Evolutionary conservation across 2,329 filamentous ascomycete genomes (phyloP), one percentile per base, ranked within the genome.

Genomic region (Phaeosphaeria sp.): DNA sequence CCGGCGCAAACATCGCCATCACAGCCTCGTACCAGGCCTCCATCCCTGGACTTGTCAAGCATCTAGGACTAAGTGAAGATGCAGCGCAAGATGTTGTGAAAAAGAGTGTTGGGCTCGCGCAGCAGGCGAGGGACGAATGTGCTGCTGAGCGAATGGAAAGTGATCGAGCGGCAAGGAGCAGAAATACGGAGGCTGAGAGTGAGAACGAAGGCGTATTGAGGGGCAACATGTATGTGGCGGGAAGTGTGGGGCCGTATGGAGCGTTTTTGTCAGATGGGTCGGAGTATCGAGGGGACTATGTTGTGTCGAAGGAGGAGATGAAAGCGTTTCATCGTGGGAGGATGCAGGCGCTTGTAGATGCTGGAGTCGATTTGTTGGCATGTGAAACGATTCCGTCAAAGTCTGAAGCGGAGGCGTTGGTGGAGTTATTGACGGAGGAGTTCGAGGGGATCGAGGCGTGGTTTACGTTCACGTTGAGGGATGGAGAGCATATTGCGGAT

Each of bases 1-100:
- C 79, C 11, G 80, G 81, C 36, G 80, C 81, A n/a, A 72, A 80
- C 50, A 68, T 83, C 25, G 80, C 78, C 11, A 82, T 80, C 63
- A 83, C 81, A 30, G 74, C 80, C 5, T 80, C 76, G 15, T 83
- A 83, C 59, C 81, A 83, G 67, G 79, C 81, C 2, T 77, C 77
- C n/a, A 64, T 77, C 6, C 67, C 67, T 2, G 81, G 81, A 6
- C 66, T 83, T 5, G 47, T 60, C 11, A 65, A 79, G 27, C 77
- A 82, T 50, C 66, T 80, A 11, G 60, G 60, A 1, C 42, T 80
- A 33, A 64, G 55, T 33, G 69, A 76, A 41, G 54, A 63, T 2
- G 69, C 77, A 13, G 77, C 77, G 2, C 66, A 65, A n/a, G 59
- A 68, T 1, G 60, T 82, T 18, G 73, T 83, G 25, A 65, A 60